Conservation (phyloP, 139 green algal species). For the Spirogloea muscicola region DNA sequence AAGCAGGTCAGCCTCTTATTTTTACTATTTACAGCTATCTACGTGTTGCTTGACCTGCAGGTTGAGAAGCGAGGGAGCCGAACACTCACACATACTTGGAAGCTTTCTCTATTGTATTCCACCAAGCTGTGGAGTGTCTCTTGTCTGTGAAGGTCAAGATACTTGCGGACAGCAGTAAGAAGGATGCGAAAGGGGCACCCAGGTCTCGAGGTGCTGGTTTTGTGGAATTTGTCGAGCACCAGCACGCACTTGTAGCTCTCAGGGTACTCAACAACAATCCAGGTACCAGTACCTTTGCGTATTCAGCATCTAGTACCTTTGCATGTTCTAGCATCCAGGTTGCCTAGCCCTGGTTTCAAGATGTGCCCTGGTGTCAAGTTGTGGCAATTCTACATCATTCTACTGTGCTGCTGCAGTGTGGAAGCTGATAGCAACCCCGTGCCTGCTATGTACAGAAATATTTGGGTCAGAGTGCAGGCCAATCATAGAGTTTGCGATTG, state of each 20-base stretch:
- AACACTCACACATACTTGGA: too few species aligned
- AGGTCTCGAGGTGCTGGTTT: conserved; percentile 74
- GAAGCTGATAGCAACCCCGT: neutral
- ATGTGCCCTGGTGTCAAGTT: neutral
- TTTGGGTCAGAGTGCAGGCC: conserved; percentile 17
- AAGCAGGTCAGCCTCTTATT: conserved; percentile 37
- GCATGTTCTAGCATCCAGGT: neutral
- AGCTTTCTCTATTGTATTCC: too few species aligned
- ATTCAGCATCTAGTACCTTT: neutral
- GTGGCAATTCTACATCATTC: neutral
- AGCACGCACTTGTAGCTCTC: conserved; percentile 83
- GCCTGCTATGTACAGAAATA: neutral
- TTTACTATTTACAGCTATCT: too few species aligned
- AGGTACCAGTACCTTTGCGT: neutral
- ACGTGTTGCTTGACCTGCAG: too few species aligned
- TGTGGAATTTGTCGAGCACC: conserved; percentile 82
- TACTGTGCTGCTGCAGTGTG: neutral
- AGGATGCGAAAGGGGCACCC: conserved; percentile 31
- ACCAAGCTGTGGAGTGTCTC: too few species aligned
- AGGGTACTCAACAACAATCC: conserved; percentile 97
- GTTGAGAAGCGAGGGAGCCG: too few species aligned
- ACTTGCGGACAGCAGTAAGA: conserved; percentile 63
- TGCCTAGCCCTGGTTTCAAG: neutral
- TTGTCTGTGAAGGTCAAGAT: conserved; percentile 72
- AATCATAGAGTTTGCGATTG: conserved; percentile 37